These are phyloP conservation scores for Globisporangium mamillatum DNA, from an alignment of 352 stramenopile genomes.

Conservation along the genomic window DNA sequence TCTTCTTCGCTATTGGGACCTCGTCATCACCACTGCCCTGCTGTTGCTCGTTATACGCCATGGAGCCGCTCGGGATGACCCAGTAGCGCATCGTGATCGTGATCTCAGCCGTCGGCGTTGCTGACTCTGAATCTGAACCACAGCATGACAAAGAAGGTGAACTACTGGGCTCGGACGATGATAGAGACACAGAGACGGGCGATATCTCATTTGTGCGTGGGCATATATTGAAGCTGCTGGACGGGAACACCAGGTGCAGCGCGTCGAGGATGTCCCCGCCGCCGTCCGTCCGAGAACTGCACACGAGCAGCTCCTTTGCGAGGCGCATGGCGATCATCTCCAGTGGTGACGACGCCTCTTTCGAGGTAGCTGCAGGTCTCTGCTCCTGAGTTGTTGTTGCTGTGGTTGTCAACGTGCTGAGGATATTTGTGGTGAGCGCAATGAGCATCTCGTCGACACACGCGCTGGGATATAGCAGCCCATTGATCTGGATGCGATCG, in stretches of 20 bases:
- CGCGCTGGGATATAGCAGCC: slow-evolving; percentile 27
- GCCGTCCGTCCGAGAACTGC: slow-evolving; percentile 58
- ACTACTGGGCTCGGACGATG: neutral
- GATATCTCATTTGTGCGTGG: slow-evolving; percentile 38
- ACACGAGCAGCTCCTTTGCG: slow-evolving; percentile 51
- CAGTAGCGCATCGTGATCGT: slow-evolving; percentile 45
- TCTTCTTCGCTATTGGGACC: neutral
- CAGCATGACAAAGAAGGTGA: neutral
- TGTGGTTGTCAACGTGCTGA: neutral
- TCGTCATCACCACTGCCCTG: neutral
- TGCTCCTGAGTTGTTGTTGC: neutral
- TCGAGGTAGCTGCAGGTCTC: neutral
- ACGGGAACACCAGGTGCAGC: slow-evolving; percentile 48
- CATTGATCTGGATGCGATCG: slow-evolving; percentile 60
- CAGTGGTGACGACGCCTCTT: neutral
- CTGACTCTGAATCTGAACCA: neutral
- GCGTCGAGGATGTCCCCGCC: slow-evolving; percentile 68
- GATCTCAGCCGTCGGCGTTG: slow-evolving; percentile 21
- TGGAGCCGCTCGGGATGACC: slow-evolving; percentile 22
- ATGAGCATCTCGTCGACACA: slow-evolving; percentile 35
- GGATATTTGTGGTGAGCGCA: slow-evolving; percentile 20
- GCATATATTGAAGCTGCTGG: slow-evolving; percentile 50
- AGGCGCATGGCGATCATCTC: slow-evolving; percentile 62
- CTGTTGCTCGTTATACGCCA: slow-evolving; percentile 10
- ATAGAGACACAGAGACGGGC: slow-evolving; percentile 39